Evolutionary conservation across 1,284 basidiomycete species (phyloP).

Genomic region (Veloporphyrellus conicus): DNA sequence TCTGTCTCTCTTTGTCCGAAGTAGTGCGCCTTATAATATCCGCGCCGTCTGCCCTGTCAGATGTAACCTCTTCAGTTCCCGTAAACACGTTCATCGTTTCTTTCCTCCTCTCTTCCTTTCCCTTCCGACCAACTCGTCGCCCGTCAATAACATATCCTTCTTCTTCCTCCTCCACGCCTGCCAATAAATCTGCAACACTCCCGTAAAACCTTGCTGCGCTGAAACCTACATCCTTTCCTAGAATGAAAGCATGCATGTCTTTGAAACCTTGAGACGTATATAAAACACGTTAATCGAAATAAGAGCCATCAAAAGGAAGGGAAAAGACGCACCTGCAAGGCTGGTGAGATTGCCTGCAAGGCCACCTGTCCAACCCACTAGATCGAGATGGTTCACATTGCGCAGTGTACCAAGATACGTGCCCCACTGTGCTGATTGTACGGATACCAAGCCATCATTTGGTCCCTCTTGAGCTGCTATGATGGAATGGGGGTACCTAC

Average conservation of each 20-base stretch:
- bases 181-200: conserved; percentile 70
- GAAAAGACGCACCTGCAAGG: conserved; percentile 17
- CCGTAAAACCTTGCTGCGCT: conserved; percentile 86
- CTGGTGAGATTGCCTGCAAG: conserved; percentile 74
- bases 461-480: conserved; percentile 86
- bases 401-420: conserved; percentile 83
- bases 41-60: neutral
- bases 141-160: conserved; percentile 27
- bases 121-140: conserved; percentile 17
- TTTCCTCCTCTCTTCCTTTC: conserved; percentile 17
- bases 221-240: conserved; percentile 85
- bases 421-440: conserved; percentile 82
- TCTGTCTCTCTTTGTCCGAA: conserved; percentile 26
- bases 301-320: neutral
- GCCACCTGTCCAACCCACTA: conserved; percentile 71
- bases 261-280: conserved; percentile 15
- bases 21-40: conserved; percentile 11
- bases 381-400: conserved; percentile 89
- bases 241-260: conserved; percentile 69
- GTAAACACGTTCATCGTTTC: neutral
- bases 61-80: conserved; percentile 2
- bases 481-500: conserved; percentile 74
- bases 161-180: conserved; percentile 61
- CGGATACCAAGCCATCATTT: conserved; percentile 87
- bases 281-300: neutral